Conservation (phyloP, 441 rosid species). For the Theobroma grandiflorum region DNA sequence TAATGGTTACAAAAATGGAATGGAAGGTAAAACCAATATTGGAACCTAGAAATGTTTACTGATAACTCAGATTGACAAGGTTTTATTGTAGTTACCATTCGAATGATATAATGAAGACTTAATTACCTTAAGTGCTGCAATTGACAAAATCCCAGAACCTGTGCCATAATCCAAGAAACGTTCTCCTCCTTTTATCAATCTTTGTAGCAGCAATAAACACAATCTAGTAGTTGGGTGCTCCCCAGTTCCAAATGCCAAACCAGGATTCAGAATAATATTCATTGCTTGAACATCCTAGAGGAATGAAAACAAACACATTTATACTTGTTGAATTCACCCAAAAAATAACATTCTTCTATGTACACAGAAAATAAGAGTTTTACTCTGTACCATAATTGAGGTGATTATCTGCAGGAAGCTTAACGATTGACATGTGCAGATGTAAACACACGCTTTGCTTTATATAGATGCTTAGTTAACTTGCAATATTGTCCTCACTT, state of each 20-base stretch:
- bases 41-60: not conserved
- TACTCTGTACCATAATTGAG: not conserved
- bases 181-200: slow-evolving; percentile 79
- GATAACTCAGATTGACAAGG: not conserved
- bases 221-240: slow-evolving; percentile 85
- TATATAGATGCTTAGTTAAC: not conserved
- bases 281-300: slow-evolving; percentile 63
- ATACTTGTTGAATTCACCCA: not conserved
- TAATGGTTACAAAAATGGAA: not conserved
- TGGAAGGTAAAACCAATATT: not conserved
- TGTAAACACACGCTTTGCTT: too few relatives aligned
- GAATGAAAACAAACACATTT: slow-evolving; percentile 22
- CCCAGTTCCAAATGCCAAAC: slow-evolving; percentile 92
- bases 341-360: not conserved
- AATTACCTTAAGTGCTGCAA: slow-evolving; percentile 87
- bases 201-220: slow-evolving; percentile 66
- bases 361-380: not conserved
- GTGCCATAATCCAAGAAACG: slow-evolving; percentile 86
- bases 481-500: not conserved
- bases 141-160: slow-evolving; percentile 91
- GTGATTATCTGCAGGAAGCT: too few relatives aligned
- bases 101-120: not conserved
- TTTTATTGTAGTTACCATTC: not conserved
- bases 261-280: slow-evolving; percentile 85
- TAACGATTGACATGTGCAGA: too few relatives aligned